A percentile compares a stretch with the other conserved stretches of the same genome.
Conservation (phyloP, 2,329 filamentous ascomycete species). For the Neocucurbitaria cava region DNA sequence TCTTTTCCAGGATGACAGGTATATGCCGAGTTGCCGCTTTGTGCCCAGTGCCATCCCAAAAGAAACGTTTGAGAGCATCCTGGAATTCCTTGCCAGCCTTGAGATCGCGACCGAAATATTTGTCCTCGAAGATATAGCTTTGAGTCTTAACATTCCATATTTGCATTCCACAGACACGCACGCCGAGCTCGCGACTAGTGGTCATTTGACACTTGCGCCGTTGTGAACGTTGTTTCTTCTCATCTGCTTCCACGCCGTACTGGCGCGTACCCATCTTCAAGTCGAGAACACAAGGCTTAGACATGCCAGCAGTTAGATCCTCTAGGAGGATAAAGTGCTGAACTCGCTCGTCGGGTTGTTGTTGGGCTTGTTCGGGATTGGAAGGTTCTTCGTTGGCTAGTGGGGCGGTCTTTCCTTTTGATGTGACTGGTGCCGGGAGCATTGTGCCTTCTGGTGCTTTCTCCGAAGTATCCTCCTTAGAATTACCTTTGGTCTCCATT, state of each 20-base stretch:
- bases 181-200: slow-evolving; percentile 88
- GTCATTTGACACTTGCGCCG: slow-evolving; percentile 90
- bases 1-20: slow-evolving; percentile 82
- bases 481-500: not conserved
- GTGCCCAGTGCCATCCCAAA: slow-evolving; percentile 87
- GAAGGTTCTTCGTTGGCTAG: slow-evolving; percentile 26
- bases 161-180: slow-evolving; percentile 93
- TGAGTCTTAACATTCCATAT: slow-evolving; percentile 89
- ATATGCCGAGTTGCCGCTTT: slow-evolving; percentile 85
- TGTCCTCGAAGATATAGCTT: slow-evolving; percentile 94
- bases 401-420: slow-evolving; percentile 17
- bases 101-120: slow-evolving; percentile 91
- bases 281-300: slow-evolving; percentile 93
- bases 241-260: slow-evolving; percentile 88
- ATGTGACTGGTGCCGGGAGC: slow-evolving; percentile 40
- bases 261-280: slow-evolving; percentile 98
- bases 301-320: slow-evolving; percentile 96
- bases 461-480: not conserved
- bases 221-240: slow-evolving; percentile 93
- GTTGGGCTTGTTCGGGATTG: slow-evolving; percentile 56
- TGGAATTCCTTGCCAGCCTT: slow-evolving; percentile 90
- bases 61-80: slow-evolving; percentile 83
- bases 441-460: slow-evolving; percentile 32
- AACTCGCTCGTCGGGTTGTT: slow-evolving; percentile 67
- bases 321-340: slow-evolving; percentile 94